Evolutionary conservation across 1,139 yeast species (phyloP).

Genomic region (Sugiyamaella pinicola): DNA sequence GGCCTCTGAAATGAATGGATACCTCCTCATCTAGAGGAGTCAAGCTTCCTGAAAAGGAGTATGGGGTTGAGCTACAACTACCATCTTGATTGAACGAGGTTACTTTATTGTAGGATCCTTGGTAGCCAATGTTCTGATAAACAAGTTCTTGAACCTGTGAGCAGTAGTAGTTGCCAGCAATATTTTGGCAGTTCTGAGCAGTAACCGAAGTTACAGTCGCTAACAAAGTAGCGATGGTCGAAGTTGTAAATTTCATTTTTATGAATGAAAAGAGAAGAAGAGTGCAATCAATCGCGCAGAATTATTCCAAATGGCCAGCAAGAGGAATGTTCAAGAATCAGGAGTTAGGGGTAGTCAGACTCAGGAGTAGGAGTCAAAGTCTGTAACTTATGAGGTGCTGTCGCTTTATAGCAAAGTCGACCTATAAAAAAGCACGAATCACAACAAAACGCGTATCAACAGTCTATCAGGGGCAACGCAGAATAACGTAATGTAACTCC

Average conservation of each 20-base stretch:
- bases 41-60: slow-evolving; percentile 68
- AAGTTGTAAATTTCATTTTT: slow-evolving; percentile 12
- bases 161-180: slow-evolving; percentile 82
- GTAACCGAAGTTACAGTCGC: slow-evolving; percentile 25
- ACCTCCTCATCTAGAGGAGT: slow-evolving; percentile 88
- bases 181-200: slow-evolving; percentile 33
- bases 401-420: background rate
- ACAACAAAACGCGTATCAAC: background rate
- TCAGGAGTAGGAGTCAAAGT: background rate
- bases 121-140: slow-evolving; percentile 73
- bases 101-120: slow-evolving; percentile 77
- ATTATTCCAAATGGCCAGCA: background rate
- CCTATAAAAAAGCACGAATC: background rate
- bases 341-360: background rate
- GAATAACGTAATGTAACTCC: background rate
- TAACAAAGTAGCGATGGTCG: slow-evolving; percentile 19
- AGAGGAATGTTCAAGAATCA: background rate
- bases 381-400: no score
- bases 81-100: slow-evolving; percentile 66
- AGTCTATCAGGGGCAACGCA: background rate
- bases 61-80: slow-evolving; percentile 53
- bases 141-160: slow-evolving; percentile 64
- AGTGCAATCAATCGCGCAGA: background rate
- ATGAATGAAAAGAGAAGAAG: background rate
- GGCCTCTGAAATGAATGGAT: slow-evolving; percentile 94